These are phyloP conservation scores for Pythium rishiriense DNA, from an alignment of 352 stramenopile species.

Conservation along the genomic window DNA sequence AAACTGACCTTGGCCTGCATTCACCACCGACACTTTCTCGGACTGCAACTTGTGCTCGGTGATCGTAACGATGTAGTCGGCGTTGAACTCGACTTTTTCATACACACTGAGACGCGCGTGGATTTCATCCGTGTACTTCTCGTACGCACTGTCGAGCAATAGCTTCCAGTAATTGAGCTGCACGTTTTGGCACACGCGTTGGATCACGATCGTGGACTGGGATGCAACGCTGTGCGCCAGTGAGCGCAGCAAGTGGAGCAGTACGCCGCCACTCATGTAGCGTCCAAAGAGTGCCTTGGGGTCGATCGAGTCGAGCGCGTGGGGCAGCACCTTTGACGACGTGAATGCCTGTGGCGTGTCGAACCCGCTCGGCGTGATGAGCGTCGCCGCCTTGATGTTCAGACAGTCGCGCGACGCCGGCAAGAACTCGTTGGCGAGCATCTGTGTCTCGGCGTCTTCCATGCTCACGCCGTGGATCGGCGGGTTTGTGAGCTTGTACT, in stretches of 20 bases:
- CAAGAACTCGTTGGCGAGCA: conserved; percentile 46
- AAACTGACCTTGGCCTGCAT: conserved; percentile 60
- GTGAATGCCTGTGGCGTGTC: conserved; percentile 42
- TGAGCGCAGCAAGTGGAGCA: conserved; percentile 56
- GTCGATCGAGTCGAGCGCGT: conserved; percentile 46
- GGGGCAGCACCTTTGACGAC: conserved; percentile 54
- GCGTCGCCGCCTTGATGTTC: conserved; percentile 56
- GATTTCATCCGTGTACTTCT: conserved; percentile 61
- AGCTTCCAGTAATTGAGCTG: conserved; percentile 61
- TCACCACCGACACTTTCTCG: conserved; percentile 47
- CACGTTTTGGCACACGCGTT: conserved; percentile 65
- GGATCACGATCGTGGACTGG: conserved; percentile 45
- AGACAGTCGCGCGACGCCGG: conserved; percentile 48
- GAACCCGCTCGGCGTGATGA: conserved; percentile 35
- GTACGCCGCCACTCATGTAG: conserved; percentile 51
- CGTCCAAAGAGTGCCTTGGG: conserved; percentile 69
- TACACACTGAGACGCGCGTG: conserved; percentile 63
- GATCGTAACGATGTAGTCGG: conserved; percentile 68
- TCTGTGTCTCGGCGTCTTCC: conserved; percentile 48
- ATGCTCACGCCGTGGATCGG: conserved; percentile 29
- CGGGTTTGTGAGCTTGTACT: conserved; percentile 51
- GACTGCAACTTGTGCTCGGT: conserved; percentile 68
- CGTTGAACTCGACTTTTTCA: conserved; percentile 52
- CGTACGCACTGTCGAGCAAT: conserved; percentile 50
- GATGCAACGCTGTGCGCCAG: conserved; percentile 42